These are phyloP conservation scores for Globisporangium nodosum DNA, from an alignment of 352 stramenopile species.

Conservation along the genomic window DNA sequence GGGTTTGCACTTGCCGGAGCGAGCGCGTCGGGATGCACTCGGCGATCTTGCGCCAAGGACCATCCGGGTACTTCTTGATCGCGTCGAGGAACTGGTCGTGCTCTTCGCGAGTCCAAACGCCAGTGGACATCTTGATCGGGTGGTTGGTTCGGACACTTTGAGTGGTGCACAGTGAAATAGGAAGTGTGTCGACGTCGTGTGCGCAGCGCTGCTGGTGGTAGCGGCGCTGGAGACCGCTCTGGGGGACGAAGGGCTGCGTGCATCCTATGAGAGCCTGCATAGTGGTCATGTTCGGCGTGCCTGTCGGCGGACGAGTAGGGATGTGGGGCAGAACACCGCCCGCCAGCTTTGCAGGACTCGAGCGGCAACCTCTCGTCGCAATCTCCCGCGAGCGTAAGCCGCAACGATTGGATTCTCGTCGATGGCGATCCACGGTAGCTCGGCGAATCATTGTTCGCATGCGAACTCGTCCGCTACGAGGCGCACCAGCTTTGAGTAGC, in stretches of 20 bases:
- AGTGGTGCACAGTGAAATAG: not conserved
- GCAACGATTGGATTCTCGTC: not conserved
- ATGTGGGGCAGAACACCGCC: not conserved
- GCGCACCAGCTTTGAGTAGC: no score
- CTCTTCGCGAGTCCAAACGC: slow-evolving; percentile 51
- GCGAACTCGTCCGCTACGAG: not conserved
- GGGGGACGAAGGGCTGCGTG: not conserved
- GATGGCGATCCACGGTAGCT: not conserved
- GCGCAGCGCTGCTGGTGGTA: not conserved
- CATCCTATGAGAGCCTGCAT: not conserved
- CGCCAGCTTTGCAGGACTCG: not conserved
- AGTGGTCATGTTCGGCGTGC: not conserved
- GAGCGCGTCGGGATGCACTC: slow-evolving; percentile 44
- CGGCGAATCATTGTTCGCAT: not conserved
- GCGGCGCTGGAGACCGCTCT: not conserved
- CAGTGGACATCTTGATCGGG: not conserved
- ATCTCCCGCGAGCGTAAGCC: not conserved
- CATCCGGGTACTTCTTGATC: slow-evolving; percentile 42
- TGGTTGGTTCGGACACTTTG: not conserved
- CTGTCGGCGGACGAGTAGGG: not conserved
- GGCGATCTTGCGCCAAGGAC: slow-evolving; percentile 46
- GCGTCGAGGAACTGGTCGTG: slow-evolving; percentile 54
- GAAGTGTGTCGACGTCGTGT: not conserved
- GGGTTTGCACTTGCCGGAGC: slow-evolving; percentile 55
- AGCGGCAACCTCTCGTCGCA: not conserved